Evolutionary conservation across 139 green algal species (phyloP).

Genomic region (Pycnococcus provasolii): DNA sequence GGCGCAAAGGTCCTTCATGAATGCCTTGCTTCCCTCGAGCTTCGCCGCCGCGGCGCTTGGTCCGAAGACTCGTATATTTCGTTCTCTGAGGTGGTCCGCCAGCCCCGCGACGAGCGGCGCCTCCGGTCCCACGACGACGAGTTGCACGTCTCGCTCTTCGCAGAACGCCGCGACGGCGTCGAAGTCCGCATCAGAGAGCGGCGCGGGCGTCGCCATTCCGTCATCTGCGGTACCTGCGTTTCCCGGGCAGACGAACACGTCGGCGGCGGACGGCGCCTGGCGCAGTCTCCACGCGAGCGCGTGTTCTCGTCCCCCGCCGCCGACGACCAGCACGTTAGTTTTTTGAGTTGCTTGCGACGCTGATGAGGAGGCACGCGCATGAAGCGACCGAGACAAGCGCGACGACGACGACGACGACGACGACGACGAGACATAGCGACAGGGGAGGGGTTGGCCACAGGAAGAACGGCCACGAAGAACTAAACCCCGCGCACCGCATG

Average conservation of each 20-base stretch:
- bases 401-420: no score
- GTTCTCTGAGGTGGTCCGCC: conserved; percentile 54
- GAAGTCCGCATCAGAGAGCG: conserved; percentile 4
- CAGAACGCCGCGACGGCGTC: conserved; percentile 55
- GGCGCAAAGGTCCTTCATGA: conserved; percentile 75
- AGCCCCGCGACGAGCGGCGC: conserved; percentile 87
- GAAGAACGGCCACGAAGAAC: no score
- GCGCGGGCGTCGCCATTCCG: neutral
- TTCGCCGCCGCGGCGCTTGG: conserved; percentile 63
- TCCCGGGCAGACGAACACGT: conserved; percentile 65
- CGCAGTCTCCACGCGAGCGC: conserved; percentile 74
- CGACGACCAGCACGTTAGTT: conserved; percentile 77
- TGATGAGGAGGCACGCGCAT: no score
- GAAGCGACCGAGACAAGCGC: no score
- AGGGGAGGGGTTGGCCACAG: no score
- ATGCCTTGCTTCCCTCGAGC: conserved; percentile 90
- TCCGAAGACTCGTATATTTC: conserved; percentile 74
- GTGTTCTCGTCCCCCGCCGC: conserved; percentile 76
- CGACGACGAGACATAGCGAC: no score
- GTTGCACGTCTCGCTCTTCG: conserved; percentile 46
- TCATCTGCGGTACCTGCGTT: conserved; percentile 70
- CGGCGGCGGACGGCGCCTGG: conserved; percentile 44
- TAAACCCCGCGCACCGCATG: no score
- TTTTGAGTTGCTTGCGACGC: conserved; percentile 5
- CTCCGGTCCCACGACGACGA: conserved; percentile 85